phyloP scores from a whole-genome alignment of 1,284 basidiomycete genomes.

The Ustilago loliicola region DNA sequence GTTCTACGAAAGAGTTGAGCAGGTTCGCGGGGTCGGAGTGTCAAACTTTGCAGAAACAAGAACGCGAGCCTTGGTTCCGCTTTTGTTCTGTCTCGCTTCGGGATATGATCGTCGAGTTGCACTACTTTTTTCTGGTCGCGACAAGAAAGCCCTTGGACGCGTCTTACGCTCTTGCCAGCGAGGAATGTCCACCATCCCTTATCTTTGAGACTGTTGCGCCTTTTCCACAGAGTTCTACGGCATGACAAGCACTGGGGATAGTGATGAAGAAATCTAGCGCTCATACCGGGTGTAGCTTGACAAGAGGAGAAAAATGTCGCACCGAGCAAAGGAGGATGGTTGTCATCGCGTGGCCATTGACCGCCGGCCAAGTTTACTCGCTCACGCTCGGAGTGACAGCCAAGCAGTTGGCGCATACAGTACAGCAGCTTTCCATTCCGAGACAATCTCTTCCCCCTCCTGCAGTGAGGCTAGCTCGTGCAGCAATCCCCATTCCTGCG shows the following conservation, averaged over 20 bases:
- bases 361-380: not conserved
- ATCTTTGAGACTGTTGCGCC: too few relatives aligned
- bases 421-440: not conserved
- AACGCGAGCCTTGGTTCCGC: not conserved
- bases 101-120: not conserved
- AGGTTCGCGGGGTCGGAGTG: constrained; percentile 25
- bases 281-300: not conserved
- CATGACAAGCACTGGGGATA: too few relatives aligned
- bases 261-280: not conserved
- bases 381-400: not conserved
- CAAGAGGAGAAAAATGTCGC: not conserved
- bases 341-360: constrained; percentile 3
- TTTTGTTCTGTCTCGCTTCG: constrained; percentile 1
- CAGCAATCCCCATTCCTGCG: constrained; percentile 1
- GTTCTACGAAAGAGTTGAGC: too few relatives aligned
- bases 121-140: not conserved
- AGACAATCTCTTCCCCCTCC: not conserved
- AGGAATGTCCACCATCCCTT: not conserved
- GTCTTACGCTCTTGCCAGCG: not conserved
- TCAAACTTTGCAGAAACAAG: constrained; percentile 10
- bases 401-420: not conserved
- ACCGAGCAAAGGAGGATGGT: not conserved
- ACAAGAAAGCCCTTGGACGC: not conserved
- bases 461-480: too few relatives aligned
- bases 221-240: too few relatives aligned